A percentile compares a stretch with the other conserved stretches of the same genome.
Evolutionary conservation across 371 early-diverging fungal species (phyloP).

Genomic region (Syncephalis plumigaleata): DNA sequence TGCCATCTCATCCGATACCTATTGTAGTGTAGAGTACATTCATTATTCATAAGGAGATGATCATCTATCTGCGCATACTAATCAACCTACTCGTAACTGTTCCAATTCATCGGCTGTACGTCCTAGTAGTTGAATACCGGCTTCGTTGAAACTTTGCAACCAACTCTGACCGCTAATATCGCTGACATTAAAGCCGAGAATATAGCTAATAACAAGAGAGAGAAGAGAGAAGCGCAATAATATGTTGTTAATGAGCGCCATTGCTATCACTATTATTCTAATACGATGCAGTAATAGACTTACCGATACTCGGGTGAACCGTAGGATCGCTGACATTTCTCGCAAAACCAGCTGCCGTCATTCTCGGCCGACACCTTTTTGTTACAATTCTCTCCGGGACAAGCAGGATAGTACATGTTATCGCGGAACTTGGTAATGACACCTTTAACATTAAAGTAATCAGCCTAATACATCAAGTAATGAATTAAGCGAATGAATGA

Average conservation of each 20-base stretch:
- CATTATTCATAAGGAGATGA: too few species aligned
- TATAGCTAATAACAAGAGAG: constrained; percentile 35
- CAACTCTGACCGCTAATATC: constrained; percentile 74
- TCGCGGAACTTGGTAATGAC: constrained; percentile 45
- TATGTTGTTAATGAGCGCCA: too few species aligned
- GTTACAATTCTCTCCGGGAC: constrained; percentile 62
- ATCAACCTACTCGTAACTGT: constrained; percentile 16
- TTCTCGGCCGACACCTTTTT: constrained; percentile 66
- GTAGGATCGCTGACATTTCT: constrained; percentile 61
- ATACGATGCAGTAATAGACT: too few species aligned
- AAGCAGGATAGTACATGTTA: constrained; percentile 65
- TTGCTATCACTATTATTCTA: too few species aligned
- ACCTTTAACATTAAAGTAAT: constrained; percentile 46
- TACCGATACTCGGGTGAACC: constrained; percentile 53
- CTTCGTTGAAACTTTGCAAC: constrained; percentile 76
- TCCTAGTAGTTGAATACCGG: constrained; percentile 47
- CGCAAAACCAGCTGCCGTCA: constrained; percentile 71
- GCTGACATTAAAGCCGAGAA: constrained; percentile 43
- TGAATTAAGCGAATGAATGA: too few species aligned
- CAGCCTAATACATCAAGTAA: too few species aligned
- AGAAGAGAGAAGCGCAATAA: background rate
- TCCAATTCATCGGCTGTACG: constrained; percentile 48
- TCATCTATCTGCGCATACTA: background rate
- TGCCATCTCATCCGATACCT: constrained; percentile 18
- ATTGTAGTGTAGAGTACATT: background rate